Percentiles rank a stretch among this genome's conserved stretches.
phyloP scores from a whole-genome alignment of 1,139 yeast genomes.

The Blastobotrys persicus region DNA sequence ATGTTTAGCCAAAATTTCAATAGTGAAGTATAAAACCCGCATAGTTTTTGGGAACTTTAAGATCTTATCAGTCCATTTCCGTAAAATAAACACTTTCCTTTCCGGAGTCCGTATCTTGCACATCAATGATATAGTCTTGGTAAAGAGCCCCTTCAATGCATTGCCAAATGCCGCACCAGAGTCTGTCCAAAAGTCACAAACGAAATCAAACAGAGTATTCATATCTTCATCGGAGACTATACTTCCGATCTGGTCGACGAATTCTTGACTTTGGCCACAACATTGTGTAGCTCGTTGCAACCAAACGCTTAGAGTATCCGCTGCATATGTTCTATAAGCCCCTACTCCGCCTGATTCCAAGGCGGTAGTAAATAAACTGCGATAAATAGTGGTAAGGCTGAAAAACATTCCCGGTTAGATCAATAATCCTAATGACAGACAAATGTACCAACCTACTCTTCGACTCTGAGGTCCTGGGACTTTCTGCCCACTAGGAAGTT shows the following conservation, averaged over 20 bases:
- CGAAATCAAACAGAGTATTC: constrained; percentile 49
- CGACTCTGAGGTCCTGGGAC: constrained; percentile 20
- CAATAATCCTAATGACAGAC: not conserved
- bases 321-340: constrained; percentile 43
- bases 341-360: constrained; percentile 34
- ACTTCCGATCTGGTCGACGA: constrained; percentile 4
- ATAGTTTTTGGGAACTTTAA: constrained; percentile 48
- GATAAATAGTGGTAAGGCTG: constrained; percentile 11
- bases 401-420: not conserved
- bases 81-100: constrained; percentile 30
- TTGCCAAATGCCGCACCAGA: constrained; percentile 69
- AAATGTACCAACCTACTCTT: constrained; percentile 21
- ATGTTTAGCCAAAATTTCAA: constrained; percentile 55
- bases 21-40: constrained; percentile 57
- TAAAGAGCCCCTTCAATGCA: constrained; percentile 59
- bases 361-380: constrained; percentile 22
- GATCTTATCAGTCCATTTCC: constrained; percentile 47
- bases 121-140: constrained; percentile 48
- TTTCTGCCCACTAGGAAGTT: constrained; percentile 21
- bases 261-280: constrained; percentile 9
- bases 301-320: constrained; percentile 67
- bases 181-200: constrained; percentile 67
- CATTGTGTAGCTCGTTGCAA: constrained; percentile 51
- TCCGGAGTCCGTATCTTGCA: constrained; percentile 19
- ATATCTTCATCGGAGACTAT: constrained; percentile 34